Percentiles rank a stretch among this genome's conserved stretches.
phyloP scores from a whole-genome alignment of 1,284 basidiomycete species.

The Rhodotorula sp. region DNA sequence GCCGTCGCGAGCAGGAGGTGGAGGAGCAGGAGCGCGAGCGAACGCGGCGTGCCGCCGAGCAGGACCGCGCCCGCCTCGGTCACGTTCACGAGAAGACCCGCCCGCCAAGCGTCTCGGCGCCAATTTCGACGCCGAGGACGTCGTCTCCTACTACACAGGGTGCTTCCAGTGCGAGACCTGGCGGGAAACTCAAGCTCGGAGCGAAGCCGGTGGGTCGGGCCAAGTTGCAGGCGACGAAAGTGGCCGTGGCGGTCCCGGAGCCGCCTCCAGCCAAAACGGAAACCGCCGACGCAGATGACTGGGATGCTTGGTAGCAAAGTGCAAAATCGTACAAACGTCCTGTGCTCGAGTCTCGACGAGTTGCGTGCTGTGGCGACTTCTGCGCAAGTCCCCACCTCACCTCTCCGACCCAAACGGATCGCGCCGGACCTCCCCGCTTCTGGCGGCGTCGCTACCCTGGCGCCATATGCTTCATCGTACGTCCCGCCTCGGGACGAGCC shows the following conservation, averaged over 20 bases:
- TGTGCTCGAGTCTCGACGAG: too few species aligned
- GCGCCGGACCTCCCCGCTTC: too few species aligned
- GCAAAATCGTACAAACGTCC: background rate
- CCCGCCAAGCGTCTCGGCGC: background rate
- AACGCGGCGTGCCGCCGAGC: background rate
- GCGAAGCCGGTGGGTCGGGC: background rate
- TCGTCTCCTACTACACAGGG: background rate
- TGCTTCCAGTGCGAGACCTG: too few species aligned
- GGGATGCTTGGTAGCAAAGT: background rate
- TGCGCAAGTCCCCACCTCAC: too few species aligned
- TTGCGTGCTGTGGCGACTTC: too few species aligned
- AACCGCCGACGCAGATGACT: background rate
- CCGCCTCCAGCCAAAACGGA: background rate
- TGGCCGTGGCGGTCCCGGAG: too few species aligned
- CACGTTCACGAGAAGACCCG: too few species aligned
- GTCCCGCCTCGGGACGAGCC: slow-evolving; percentile 9
- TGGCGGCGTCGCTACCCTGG: slow-evolving; percentile 12
- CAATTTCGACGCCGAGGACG: background rate
- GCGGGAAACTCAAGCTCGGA: background rate
- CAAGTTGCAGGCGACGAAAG: background rate
- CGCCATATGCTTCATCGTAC: slow-evolving; percentile 29
- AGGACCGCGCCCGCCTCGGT: background rate
- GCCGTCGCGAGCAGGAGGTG: background rate
- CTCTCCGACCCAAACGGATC: too few species aligned
- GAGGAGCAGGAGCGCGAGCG: background rate